Evolutionary conservation across 2,329 filamentous ascomycete species (phyloP).

Genomic region (Colletotrichum sp.): DNA sequence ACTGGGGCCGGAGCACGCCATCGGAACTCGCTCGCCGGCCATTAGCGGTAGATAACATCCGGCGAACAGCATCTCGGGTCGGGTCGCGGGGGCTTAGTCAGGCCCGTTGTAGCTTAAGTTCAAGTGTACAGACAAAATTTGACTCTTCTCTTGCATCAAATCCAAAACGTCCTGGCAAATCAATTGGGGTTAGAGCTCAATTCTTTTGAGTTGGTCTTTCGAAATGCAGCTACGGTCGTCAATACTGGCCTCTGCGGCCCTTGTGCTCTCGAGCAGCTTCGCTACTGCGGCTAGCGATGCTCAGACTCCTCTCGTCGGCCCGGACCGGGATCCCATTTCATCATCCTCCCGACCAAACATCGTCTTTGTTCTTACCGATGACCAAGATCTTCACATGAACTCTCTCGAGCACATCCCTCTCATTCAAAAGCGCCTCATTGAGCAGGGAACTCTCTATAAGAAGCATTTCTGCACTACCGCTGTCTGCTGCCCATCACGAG

Average conservation of each 20-base stretch:
- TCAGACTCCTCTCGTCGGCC: constrained; percentile 5
- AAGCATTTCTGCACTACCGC: constrained; percentile 70
- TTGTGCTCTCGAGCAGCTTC: not conserved
- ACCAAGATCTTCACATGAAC: constrained; percentile 67
- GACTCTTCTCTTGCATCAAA: not conserved
- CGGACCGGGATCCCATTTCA: not conserved
- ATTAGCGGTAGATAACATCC: not conserved
- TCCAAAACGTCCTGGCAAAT: not conserved
- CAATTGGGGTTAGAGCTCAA: not conserved
- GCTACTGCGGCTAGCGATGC: not conserved
- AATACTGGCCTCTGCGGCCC: not conserved
- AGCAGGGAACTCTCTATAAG: constrained; percentile 62
- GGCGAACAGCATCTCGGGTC: not conserved
- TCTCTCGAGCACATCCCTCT: constrained; percentile 64
- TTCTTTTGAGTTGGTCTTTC: not conserved
- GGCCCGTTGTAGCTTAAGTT: not conserved
- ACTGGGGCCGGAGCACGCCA: constrained; percentile 5
- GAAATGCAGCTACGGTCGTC: not conserved
- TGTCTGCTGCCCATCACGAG: constrained; percentile 68
- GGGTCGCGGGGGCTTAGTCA: not conserved
- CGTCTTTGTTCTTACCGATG: constrained; percentile 69
- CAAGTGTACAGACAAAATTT: not conserved
- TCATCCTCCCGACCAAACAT: constrained; percentile 53
- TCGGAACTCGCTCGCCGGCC: not conserved
- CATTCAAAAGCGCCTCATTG: constrained; percentile 56